These are phyloP conservation scores for Petunia hybrid DNA, from an alignment of 305 asterid species.

Conservation along the genomic window DNA sequence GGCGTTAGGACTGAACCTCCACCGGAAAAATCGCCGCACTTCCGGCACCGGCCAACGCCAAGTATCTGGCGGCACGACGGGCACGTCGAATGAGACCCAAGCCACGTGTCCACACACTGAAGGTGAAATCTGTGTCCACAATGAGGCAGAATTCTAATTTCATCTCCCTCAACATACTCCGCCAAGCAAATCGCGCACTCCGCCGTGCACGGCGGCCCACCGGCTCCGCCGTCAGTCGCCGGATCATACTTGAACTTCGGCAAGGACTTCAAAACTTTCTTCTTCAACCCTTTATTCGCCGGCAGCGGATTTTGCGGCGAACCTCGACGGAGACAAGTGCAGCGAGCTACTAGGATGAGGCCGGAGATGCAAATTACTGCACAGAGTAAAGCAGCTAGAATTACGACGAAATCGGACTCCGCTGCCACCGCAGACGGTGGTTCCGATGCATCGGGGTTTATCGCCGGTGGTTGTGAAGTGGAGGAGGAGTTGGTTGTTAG, in stretches of 20 bases:
- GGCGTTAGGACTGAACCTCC: conserved; percentile 2
- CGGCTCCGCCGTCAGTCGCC: not conserved
- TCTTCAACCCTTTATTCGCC: conserved; percentile 55
- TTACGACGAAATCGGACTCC: conserved; percentile 62
- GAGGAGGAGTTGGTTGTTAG: conserved; percentile 29
- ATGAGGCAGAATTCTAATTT: conserved; percentile 64
- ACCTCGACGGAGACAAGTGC: conserved; percentile 66
- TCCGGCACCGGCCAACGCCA: conserved; percentile 52
- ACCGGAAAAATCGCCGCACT: conserved; percentile 34
- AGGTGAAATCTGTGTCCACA: conserved; percentile 69
- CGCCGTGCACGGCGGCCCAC: conserved; percentile 27
- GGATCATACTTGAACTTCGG: conserved; percentile 62
- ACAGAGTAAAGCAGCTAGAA: conserved; percentile 65
- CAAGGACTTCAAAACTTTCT: conserved; percentile 51
- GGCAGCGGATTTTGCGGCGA: conserved; percentile 28
- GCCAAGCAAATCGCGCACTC: conserved; percentile 68
- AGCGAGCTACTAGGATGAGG: conserved; percentile 60
- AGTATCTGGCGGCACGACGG: conserved; percentile 65
- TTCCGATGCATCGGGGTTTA: conserved; percentile 28
- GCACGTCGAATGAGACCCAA: conserved; percentile 66
- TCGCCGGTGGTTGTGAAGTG: conserved; percentile 36
- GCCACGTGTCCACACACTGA: conserved; percentile 67
- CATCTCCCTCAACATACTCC: conserved; percentile 68
- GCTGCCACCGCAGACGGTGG: conserved; percentile 46
- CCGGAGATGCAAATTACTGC: conserved; percentile 65